Evolutionary conservation across 805 yeast species (phyloP).

Genomic region (Kregervanrija delftensis): DNA sequence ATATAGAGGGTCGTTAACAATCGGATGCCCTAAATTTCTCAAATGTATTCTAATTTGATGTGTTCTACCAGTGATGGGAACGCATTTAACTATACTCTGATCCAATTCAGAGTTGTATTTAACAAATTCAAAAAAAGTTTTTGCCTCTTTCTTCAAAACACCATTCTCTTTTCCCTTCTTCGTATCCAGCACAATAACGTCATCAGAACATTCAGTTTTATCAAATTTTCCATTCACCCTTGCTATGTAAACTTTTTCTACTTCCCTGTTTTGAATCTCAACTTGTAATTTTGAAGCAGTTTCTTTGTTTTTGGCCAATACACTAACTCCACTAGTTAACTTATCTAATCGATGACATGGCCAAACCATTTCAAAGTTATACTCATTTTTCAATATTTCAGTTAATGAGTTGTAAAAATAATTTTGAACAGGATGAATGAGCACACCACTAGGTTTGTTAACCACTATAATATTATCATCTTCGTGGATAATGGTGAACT

Average conservation of each 20-base stretch:
- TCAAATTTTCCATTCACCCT: conserved; percentile 34
- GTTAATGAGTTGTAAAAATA: conserved; percentile 39
- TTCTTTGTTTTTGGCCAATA: conserved; percentile 34
- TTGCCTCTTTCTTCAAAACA: conserved; percentile 15
- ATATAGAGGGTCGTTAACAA: conserved; percentile 30
- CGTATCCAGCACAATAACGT: conserved; percentile 27
- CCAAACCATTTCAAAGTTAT: conserved; percentile 12
- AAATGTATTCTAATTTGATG: conserved; percentile 55
- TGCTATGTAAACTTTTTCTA: conserved; percentile 40
- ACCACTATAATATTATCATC: conserved; percentile 33
- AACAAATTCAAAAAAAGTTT: conserved; percentile 19
- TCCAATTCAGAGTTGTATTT: conserved; percentile 22
- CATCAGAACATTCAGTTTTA: conserved; percentile 29
- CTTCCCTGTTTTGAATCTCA: conserved; percentile 26
- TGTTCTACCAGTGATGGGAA: conserved; percentile 46
- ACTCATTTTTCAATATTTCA: conserved; percentile 36
- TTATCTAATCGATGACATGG: conserved; percentile 49
- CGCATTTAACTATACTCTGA: conserved; percentile 41
- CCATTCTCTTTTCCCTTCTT: conserved; percentile 23
- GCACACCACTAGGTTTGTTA: conserved; percentile 46
- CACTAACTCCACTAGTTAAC: conserved; percentile 45
- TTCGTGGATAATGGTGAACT: conserved; percentile 15
- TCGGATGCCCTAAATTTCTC: conserved; percentile 36
- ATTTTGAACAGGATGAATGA: conserved; percentile 47
- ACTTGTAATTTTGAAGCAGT: conserved; percentile 28